Evolutionary conservation across 148 eudicot genomes (phyloP), one percentile per base, ranked within the genome.

Genomic region (Nepenthes gracilis): DNA sequence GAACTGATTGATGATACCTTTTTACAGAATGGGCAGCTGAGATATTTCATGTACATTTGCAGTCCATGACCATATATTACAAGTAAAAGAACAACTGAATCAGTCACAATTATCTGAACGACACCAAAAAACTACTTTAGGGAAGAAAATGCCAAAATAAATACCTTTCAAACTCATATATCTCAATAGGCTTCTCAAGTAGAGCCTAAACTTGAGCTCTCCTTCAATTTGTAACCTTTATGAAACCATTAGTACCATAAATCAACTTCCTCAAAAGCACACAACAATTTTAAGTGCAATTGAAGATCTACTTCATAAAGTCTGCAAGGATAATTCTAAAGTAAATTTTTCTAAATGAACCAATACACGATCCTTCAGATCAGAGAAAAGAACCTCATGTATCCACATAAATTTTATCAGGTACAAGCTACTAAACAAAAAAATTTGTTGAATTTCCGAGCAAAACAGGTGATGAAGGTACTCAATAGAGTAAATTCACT

Each of bases 11-110:
- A 45, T 33, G 2, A 72, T 86, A 93, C 96, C 96, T 93, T 93
- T 64, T 95, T 81, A 72, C 98, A 93, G 68, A 93, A 93, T 47
- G 98, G 98, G 72, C 98, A 93, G 83, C 98, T 93, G 84, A 65
- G 64, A 64, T 50, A 66, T 71, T 65, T 5, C 54, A 49, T 49
- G 53, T 14, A 47, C 33, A 12, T 57, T 35, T 11, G 49, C 47
- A 61, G 58, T 67, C 64, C 70, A 67, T 6, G 14, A 11, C 36
- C 56, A 57, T 54, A 40, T 67, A 35, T 37, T 35, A 47, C 43
- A 74, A 55, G 52, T 32, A 68, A 34, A 65, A 13, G 15, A 37
- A 23, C 23, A 6, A 13, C 54, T 72, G 55, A 66, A 55, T 40
- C 8, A 40, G 45, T 40, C 45, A 8, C 8, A 8, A 0, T 40